Conservation (phyloP, 257 asterid species). For the Primulina huaijiensis region DNA sequence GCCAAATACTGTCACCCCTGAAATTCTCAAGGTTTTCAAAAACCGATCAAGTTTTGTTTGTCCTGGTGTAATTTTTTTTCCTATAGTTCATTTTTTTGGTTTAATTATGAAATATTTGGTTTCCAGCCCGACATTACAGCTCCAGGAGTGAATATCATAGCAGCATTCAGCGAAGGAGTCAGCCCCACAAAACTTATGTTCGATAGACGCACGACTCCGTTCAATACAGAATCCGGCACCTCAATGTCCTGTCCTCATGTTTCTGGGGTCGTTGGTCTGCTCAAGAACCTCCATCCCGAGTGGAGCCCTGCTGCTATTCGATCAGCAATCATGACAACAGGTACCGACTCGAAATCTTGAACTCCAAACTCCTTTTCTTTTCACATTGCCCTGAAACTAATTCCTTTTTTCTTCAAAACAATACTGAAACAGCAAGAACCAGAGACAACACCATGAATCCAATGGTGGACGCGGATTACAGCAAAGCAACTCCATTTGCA, state of each 20-base stretch:
- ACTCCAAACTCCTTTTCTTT: background rate
- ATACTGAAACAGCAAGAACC: conserved; percentile 36
- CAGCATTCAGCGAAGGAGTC: conserved; percentile 37
- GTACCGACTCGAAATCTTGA: conserved; percentile 14
- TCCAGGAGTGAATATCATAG: conserved; percentile 61
- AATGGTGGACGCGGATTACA: conserved; percentile 11
- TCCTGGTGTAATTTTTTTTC: too few species aligned
- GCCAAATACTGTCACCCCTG: conserved; percentile 47
- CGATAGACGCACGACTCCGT: conserved; percentile 37
- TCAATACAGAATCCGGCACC: conserved; percentile 38
- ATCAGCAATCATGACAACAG: conserved; percentile 64
- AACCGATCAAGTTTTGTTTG: background rate
- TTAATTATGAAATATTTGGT: background rate
- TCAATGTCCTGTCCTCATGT: conserved; percentile 81
- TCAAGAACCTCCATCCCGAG: conserved; percentile 46
- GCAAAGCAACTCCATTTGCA: conserved; percentile 34
- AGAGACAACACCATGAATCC: conserved; percentile 48
- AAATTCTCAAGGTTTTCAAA: conserved; percentile 61
- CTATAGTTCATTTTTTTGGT: background rate
- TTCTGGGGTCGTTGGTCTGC: conserved; percentile 54
- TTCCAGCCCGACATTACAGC: conserved; percentile 69
- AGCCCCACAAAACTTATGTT: conserved; percentile 23
- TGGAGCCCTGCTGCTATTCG: conserved; percentile 69
- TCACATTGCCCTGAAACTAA: background rate
- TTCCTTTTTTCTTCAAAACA: background rate